These are phyloP conservation scores for Trichothecium roseum DNA, from an alignment of 2,329 filamentous ascomycete species.

Conservation along the genomic window DNA sequence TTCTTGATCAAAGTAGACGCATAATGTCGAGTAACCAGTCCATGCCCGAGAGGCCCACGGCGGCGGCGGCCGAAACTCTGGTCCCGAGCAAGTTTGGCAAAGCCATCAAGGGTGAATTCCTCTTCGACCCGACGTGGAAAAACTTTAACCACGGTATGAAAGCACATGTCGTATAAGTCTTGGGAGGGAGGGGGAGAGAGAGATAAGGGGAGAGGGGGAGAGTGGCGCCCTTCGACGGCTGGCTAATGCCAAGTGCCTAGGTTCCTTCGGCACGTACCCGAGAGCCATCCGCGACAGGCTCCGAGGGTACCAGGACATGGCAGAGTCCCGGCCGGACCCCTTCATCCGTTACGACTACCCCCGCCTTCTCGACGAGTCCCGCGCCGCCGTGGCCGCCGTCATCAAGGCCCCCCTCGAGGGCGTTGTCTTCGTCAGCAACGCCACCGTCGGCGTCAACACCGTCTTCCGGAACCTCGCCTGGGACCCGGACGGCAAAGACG, in stretches of 20 bases:
- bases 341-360: conserved; percentile 66
- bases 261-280: conserved; percentile 75
- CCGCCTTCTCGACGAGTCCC: conserved; percentile 53
- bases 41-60: too few species aligned
- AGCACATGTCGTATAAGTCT: background rate
- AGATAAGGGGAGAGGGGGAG: too few species aligned
- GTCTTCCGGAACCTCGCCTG: conserved; percentile 68
- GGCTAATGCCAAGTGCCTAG: conserved; percentile 27
- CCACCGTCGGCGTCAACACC: conserved; percentile 67
- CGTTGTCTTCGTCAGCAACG: conserved; percentile 72
- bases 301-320: conserved; percentile 52
- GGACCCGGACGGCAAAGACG: conserved; percentile 59
- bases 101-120: conserved; percentile 38
- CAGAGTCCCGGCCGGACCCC: conserved; percentile 60
- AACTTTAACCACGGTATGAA: conserved; percentile 70
- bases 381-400: conserved; percentile 53
- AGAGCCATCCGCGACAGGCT: conserved; percentile 46
- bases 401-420: conserved; percentile 56
- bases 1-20: too few species aligned
- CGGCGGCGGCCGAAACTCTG: too few species aligned
- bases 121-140: conserved; percentile 54
- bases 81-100: background rate
- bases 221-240: too few species aligned
- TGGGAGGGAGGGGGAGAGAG: too few species aligned
- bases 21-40: too few species aligned